These are phyloP conservation scores for Pythium phragmiticola DNA, from an alignment of 352 stramenopile species.

Conservation along the genomic window DNA sequence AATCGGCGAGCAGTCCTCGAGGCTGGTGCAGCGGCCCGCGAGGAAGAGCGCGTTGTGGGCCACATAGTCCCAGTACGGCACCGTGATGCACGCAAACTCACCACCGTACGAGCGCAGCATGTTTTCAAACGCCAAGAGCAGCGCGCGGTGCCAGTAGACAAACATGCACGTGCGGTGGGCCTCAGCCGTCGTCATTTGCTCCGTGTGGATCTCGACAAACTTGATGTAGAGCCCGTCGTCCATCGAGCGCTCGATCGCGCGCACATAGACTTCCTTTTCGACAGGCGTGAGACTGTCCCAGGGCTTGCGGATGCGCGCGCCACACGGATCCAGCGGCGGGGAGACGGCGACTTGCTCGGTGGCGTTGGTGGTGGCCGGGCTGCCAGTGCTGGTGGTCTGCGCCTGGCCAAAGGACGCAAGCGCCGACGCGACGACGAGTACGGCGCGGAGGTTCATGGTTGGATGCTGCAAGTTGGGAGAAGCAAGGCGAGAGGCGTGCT, in stretches of 20 bases:
- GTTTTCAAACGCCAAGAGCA: constrained; percentile 86
- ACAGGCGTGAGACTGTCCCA: constrained; percentile 58
- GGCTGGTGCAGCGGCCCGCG: constrained; percentile 51
- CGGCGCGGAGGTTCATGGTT: constrained; percentile 14
- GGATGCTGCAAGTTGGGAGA: not conserved
- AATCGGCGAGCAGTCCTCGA: constrained; percentile 74
- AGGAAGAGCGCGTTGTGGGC: constrained; percentile 77
- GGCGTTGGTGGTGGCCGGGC: not conserved
- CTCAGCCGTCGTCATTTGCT: constrained; percentile 79
- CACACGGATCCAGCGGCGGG: constrained; percentile 29
- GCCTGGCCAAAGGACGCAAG: not conserved
- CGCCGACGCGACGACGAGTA: not conserved
- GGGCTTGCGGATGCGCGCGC: constrained; percentile 71
- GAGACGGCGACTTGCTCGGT: constrained; percentile 3
- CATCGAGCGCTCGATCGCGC: constrained; percentile 71
- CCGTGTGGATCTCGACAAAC: constrained; percentile 86
- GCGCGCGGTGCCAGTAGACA: constrained; percentile 81
- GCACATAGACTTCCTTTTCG: constrained; percentile 78
- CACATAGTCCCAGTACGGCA: constrained; percentile 89
- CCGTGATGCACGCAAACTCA: constrained; percentile 81
- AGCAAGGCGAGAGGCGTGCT: not conserved
- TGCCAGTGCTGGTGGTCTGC: not conserved
- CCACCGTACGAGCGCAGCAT: constrained; percentile 77
- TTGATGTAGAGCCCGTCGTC: constrained; percentile 84
- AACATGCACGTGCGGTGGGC: constrained; percentile 89